Percentiles rank a stretch among this genome's conserved stretches.
These are phyloP conservation scores for Scytalidium sp. DNA, from an alignment of 2,329 filamentous ascomycete genomes.

Conservation along the genomic window DNA sequence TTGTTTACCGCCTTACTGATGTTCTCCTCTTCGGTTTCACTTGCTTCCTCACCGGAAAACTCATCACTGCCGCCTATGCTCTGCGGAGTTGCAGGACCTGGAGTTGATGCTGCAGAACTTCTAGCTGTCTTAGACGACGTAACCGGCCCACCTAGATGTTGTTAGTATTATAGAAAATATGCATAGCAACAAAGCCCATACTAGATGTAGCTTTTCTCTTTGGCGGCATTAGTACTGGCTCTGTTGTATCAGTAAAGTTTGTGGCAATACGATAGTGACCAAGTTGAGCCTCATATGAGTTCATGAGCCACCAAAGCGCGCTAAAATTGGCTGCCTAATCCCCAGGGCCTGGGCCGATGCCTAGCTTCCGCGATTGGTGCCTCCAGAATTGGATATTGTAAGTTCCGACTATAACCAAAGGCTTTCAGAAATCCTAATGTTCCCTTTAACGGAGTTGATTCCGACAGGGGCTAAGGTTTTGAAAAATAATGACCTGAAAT, in stretches of 20 bases:
- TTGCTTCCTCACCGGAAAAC: slow-evolving; percentile 46
- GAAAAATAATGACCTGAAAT: too few species aligned
- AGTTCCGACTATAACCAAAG: too few species aligned
- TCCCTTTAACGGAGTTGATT: too few species aligned
- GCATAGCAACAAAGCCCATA: slow-evolving; percentile 32
- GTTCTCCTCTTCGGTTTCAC: slow-evolving; percentile 49
- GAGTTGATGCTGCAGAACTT: slow-evolving; percentile 56
- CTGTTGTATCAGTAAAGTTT: slow-evolving; percentile 13
- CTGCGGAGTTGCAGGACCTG: slow-evolving; percentile 57
- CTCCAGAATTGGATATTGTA: too few species aligned
- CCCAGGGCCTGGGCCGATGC: too few species aligned
- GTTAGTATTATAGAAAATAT: slow-evolving; percentile 28
- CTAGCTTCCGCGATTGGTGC: too few species aligned
- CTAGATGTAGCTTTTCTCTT: slow-evolving; percentile 66
- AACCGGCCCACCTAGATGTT: slow-evolving; percentile 39
- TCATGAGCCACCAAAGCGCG: neutral
- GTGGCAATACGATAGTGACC: neutral
- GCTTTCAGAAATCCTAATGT: too few species aligned
- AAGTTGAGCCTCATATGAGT: slow-evolving; percentile 10
- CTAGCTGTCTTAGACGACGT: slow-evolving; percentile 50
- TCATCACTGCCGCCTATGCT: slow-evolving; percentile 54
- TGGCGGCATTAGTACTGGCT: slow-evolving; percentile 53
- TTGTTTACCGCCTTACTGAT: slow-evolving; percentile 58
- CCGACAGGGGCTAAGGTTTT: too few species aligned
- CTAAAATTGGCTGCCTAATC: too few species aligned